phyloP scores from a whole-genome alignment of 2,329 filamentous ascomycete genomes.

The Aspergillus felis region DNA sequence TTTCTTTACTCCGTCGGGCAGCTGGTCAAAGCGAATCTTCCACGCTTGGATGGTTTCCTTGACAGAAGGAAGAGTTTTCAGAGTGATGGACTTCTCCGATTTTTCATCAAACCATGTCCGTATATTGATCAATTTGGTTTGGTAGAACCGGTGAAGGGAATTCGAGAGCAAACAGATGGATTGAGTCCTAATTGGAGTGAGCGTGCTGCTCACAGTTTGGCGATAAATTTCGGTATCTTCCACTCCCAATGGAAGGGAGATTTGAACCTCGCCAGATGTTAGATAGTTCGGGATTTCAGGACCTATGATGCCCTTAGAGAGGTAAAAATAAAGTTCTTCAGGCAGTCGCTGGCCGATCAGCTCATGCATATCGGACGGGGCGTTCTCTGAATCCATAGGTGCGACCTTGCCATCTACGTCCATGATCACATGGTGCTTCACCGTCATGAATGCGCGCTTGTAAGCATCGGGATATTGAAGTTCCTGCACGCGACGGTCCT shows the following conservation, averaged over 20 bases:
- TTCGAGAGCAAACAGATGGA: constrained; percentile 74
- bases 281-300: constrained; percentile 77
- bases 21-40: constrained; percentile 62
- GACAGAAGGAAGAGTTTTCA: constrained; percentile 52
- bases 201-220: constrained; percentile 68
- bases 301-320: constrained; percentile 77
- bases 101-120: constrained; percentile 80
- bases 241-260: constrained; percentile 82
- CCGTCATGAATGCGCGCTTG: constrained; percentile 75
- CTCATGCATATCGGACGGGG: constrained; percentile 80
- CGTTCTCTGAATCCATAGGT: constrained; percentile 67
- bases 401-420: constrained; percentile 71
- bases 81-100: constrained; percentile 61
- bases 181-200: constrained; percentile 71
- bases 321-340: constrained; percentile 84
- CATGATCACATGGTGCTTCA: constrained; percentile 84
- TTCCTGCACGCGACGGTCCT: constrained; percentile 68
- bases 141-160: constrained; percentile 76
- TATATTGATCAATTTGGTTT: constrained; percentile 71
- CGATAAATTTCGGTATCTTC: constrained; percentile 76
- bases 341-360: constrained; percentile 88
- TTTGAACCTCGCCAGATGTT: constrained; percentile 70
- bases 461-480: constrained; percentile 80
- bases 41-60: constrained; percentile 59
- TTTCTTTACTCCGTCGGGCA: constrained; percentile 42